A percentile compares a stretch with the other conserved stretches of the same genome.
Evolutionary conservation across 2,329 filamentous ascomycete species (phyloP).

Genomic region (Colletotrichum sp.): DNA sequence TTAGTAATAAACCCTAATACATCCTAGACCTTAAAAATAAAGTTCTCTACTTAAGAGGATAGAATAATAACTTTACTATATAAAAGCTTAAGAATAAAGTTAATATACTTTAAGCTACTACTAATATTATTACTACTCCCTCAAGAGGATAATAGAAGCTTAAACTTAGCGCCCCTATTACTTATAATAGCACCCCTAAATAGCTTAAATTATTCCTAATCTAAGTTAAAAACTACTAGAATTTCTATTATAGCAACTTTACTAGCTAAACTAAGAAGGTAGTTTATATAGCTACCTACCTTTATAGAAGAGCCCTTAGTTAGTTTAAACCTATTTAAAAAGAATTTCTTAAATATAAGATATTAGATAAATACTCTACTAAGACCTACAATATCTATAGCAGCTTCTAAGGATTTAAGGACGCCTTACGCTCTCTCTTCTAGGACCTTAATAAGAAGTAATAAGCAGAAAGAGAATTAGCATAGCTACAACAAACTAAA

Average conservation of each 20-base stretch:
- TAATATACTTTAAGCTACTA: no score
- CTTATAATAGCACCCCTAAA: rapidly evolving
- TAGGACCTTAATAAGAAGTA: background rate
- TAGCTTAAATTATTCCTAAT: background rate
- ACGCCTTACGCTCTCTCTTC: background rate
- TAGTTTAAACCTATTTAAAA: background rate
- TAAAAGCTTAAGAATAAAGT: no score
- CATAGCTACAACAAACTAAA: no score
- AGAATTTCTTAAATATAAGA: background rate
- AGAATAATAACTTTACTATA: no score
- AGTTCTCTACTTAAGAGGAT: no score
- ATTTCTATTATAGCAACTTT: background rate
- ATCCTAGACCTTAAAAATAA: no score
- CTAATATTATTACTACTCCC: no score
- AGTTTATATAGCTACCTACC: background rate
- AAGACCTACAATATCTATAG: background rate
- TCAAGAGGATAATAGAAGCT: rapidly evolving
- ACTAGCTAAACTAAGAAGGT: background rate
- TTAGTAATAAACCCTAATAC: no score
- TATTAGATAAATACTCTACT: background rate
- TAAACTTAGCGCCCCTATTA: background rate
- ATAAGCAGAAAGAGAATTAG: no score
- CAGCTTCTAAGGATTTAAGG: background rate
- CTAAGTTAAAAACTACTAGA: background rate
- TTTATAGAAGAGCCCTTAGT: background rate